Base-by-base conservation (phyloP, 2,329 filamentous ascomycete species). In the Phialophora expanda region DNA sequence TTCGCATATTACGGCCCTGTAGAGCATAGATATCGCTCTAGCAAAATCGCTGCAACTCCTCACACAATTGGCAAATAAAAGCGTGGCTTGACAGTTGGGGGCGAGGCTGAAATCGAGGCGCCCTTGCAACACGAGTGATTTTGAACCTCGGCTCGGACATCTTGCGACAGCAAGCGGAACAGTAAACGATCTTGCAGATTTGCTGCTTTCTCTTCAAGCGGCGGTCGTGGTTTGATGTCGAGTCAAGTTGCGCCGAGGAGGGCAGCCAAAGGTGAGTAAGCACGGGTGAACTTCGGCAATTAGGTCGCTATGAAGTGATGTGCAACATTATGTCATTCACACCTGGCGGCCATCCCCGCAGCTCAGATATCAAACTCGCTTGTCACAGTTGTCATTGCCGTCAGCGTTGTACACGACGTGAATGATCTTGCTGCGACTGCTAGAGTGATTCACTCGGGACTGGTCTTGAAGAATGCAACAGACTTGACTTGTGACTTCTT, bases 361-460 rank as follows among this genome's bases (percentile, higher is more conserved):
- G 12, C 17, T 44, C 14, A 44, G 38, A n/a, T 53, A 53, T 53
- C 48, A 53, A 8, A 53, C n/a, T 53, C 22, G 48, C 48, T 51
- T 51, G 20, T 51, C 20, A 51, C 14, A 4, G 24, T 17, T 22
- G 48, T 28, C 48, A 24, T 12, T 17, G 24, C 53, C 17, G 53
- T 30, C 28, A 30, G 4, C 53, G 17, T 20, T 22, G 53, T 20
- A 30, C 53, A 17, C 24, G 12, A 55, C 3, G 28, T 28, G 53
- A 20, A 55, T 20, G 53, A 11, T 20, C 53, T 34, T 34, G 53
- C 24, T 55, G 28, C n/a, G n/a, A 55, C 53, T 6, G 24, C 26
- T 34, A 34, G 24, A n/a, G 53, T 20, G 53, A 17, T 11, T 30
- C 53, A 28, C n/a, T n/a, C 12, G 53, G 53, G 28, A 34, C n/a